Evolutionary conservation across 305 asterid species (phyloP).

Genomic region (Euphrasia arctica): DNA sequence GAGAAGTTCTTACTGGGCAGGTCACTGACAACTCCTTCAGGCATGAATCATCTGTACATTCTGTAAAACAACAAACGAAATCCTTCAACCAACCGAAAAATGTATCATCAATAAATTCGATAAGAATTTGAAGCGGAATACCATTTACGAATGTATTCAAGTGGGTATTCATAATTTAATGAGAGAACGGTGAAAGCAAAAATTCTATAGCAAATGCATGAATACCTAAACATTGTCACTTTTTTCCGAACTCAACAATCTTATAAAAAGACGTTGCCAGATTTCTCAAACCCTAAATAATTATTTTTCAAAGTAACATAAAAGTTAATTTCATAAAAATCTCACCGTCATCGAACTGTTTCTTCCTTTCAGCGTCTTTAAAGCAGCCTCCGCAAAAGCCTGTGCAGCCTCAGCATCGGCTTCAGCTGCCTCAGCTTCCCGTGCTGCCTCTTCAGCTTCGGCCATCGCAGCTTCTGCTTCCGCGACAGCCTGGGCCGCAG

Average conservation of each 20-base stretch:
- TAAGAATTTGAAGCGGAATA: background rate
- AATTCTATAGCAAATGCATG: background rate
- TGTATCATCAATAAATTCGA: background rate
- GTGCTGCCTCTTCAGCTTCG: conserved; percentile 97
- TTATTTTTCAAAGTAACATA: background rate
- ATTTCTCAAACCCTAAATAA: background rate
- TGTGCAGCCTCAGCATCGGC: conserved; percentile 99
- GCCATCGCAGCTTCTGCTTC: conserved; percentile 99
- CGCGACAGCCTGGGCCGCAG: conserved; percentile 96
- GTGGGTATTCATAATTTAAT: background rate
- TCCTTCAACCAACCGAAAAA: background rate
- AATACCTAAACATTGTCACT: too few relatives aligned
- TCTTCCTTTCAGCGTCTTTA: conserved; percentile 74
- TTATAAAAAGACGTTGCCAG: background rate
- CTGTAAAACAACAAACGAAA: conserved; percentile 29
- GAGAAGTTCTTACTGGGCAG: conserved; percentile 1
- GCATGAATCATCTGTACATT: conserved; percentile 52
- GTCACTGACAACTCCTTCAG: conserved; percentile 29
- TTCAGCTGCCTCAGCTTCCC: conserved; percentile 96
- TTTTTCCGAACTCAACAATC: too few relatives aligned
- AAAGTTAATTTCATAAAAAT: background rate
- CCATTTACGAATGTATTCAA: background rate
- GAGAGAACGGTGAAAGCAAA: background rate
- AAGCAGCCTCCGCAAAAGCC: conserved; percentile 92
- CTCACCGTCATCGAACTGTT: conserved; percentile 69